A percentile compares a stretch with the other conserved stretches of the same genome.
phyloP scores from a whole-genome alignment of 305 asterid genomes.

The Petunia hybrid region DNA sequence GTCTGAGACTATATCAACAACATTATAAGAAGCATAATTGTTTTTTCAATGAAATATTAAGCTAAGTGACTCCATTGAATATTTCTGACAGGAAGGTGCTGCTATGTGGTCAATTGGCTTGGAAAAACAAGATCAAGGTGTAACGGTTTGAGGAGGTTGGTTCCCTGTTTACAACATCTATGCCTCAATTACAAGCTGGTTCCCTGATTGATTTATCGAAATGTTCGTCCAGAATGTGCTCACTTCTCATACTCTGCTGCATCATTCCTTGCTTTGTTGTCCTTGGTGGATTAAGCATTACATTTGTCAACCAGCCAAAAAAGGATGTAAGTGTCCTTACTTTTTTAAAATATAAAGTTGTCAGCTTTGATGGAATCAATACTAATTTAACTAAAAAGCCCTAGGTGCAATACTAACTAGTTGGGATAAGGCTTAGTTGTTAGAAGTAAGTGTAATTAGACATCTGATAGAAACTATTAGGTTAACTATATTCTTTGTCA shows the following conservation, averaged over 20 bases:
- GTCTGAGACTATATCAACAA: slow-evolving; percentile 16
- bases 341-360: background rate
- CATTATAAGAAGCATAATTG: background rate
- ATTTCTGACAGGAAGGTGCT: slow-evolving; percentile 70
- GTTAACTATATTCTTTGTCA: too few species aligned
- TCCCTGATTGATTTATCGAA: background rate
- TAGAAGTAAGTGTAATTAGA: too few species aligned
- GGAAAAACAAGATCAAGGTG: slow-evolving; percentile 61
- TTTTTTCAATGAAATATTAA: background rate
- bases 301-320: slow-evolving; percentile 9
- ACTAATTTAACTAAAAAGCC: too few species aligned
- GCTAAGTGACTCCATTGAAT: slow-evolving; percentile 16
- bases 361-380: background rate
- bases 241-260: slow-evolving; percentile 9
- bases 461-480: too few species aligned
- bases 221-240: background rate
- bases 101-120: slow-evolving; percentile 93
- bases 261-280: background rate
- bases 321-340: background rate
- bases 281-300: slow-evolving; percentile 14
- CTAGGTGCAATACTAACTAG: background rate
- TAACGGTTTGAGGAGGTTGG: slow-evolving; percentile 93
- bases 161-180: slow-evolving; percentile 12
- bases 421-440: background rate
- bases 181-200: background rate